These are phyloP conservation scores for Suhomyces vadensis DNA, from an alignment of 805 yeast species.

Conservation along the genomic window DNA sequence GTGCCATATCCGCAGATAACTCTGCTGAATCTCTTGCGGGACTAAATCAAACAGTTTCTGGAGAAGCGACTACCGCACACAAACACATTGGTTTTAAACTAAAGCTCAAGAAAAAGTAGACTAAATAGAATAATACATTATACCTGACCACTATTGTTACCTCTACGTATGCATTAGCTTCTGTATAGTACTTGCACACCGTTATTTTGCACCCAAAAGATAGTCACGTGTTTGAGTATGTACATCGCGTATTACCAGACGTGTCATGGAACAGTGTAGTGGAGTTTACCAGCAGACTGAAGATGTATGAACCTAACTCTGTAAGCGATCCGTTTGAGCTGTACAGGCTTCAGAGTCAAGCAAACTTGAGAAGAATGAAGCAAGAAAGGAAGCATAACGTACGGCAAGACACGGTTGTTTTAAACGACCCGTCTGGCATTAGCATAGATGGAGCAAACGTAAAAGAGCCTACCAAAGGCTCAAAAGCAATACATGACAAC, in stretches of 20 bases:
- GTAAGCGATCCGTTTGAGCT: conserved; percentile 12
- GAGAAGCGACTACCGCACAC: background rate
- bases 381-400: too few relatives aligned
- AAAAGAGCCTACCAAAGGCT: background rate
- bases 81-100: background rate
- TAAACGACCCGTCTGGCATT: too few relatives aligned
- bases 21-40: background rate
- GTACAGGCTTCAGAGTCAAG: conserved; percentile 9
- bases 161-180: background rate
- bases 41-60: too few relatives aligned
- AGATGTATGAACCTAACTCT: background rate
- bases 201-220: background rate
- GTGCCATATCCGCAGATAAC: background rate
- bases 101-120: background rate
- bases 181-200: background rate
- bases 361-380: conserved; percentile 12
- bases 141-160: background rate
- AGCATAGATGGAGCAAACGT: too few relatives aligned
- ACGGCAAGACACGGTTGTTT: too few relatives aligned
- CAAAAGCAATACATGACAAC: background rate
- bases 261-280: too few relatives aligned
- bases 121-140: background rate
- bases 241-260: background rate
- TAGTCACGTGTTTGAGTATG: background rate
- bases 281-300: too few relatives aligned